Evolutionary conservation across 2,329 filamentous ascomycete genomes (phyloP).

Genomic region (Trichoderma brevicompactum): DNA sequence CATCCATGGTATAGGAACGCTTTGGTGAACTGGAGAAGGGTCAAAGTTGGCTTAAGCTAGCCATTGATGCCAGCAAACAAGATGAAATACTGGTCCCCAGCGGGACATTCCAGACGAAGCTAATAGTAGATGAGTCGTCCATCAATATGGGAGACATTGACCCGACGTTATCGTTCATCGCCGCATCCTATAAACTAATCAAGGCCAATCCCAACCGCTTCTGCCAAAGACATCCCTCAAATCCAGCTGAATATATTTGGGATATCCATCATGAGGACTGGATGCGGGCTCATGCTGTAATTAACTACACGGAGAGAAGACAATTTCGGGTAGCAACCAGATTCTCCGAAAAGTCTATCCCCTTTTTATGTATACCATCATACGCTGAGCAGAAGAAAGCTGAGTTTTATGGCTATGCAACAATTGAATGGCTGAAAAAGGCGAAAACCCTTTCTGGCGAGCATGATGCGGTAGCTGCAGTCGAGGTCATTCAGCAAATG

Average conservation of each 20-base stretch:
- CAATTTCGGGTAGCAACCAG: neutral
- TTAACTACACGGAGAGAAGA: neutral
- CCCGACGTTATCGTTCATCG: neutral
- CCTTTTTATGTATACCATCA: no score
- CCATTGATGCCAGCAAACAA: neutral
- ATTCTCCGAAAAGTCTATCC: neutral
- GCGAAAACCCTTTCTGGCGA: no score
- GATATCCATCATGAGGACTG: neutral
- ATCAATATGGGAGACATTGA: neutral
- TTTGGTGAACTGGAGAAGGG: neutral
- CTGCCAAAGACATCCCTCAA: neutral
- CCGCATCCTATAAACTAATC: neutral
- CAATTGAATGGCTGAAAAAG: neutral
- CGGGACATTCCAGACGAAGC: neutral
- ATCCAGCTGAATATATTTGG: neutral
- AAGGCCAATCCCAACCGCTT: neutral
- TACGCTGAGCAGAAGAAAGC: no score
- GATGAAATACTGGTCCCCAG: neutral
- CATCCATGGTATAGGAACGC: neutral
- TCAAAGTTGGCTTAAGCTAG: neutral
- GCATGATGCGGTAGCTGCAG: neutral
- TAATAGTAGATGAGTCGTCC: neutral
- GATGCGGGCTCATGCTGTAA: neutral
- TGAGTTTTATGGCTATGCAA: neutral
- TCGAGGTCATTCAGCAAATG: neutral